A percentile compares a stretch with the other conserved stretches of the same genome.
Conservation (phyloP, 2,329 filamentous ascomycete genomes). For the Hypomyces perniciosus region DNA sequence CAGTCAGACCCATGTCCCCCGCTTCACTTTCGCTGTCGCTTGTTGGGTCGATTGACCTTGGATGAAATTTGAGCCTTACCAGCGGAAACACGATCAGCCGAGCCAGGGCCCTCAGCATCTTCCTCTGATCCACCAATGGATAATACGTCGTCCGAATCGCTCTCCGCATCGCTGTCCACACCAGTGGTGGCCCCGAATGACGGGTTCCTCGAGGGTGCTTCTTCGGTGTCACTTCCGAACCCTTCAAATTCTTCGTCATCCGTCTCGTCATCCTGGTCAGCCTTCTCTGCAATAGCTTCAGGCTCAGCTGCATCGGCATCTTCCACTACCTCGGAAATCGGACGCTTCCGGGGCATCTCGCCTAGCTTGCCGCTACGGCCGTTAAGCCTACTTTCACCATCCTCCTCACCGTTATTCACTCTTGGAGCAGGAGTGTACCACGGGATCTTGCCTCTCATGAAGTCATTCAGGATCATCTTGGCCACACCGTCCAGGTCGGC, state of each 20-base stretch:
- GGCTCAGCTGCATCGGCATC: constrained; percentile 31
- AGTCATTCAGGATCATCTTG: constrained; percentile 96
- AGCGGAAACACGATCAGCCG: background rate
- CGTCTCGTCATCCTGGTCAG: constrained; percentile 23
- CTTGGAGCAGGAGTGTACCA: constrained; percentile 84
- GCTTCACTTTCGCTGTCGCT: constrained; percentile 22
- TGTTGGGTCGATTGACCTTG: constrained; percentile 16
- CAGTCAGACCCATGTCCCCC: background rate
- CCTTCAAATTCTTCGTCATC: constrained; percentile 35
- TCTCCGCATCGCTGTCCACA: constrained; percentile 34
- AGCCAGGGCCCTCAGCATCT: background rate
- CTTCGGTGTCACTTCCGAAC: constrained; percentile 31
- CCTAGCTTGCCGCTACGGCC: constrained; percentile 74
- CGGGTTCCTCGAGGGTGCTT: constrained; percentile 24
- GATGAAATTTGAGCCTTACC: constrained; percentile 2
- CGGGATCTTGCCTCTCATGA: constrained; percentile 88
- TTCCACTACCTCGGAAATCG: constrained; percentile 48
- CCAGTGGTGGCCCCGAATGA: constrained; percentile 26
- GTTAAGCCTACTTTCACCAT: constrained; percentile 47
- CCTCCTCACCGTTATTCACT: constrained; percentile 38
- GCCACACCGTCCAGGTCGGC: constrained; percentile 91
- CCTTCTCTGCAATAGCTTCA: constrained; percentile 21
- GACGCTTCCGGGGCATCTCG: constrained; percentile 81
- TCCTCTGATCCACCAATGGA: constrained; percentile 20
- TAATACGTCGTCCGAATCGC: constrained; percentile 34